A percentile compares a stretch with the other conserved stretches of the same genome.
Evolutionary conservation across 2,329 filamentous ascomycete species (phyloP).

Genomic region (Akanthomyces muscarius): DNA sequence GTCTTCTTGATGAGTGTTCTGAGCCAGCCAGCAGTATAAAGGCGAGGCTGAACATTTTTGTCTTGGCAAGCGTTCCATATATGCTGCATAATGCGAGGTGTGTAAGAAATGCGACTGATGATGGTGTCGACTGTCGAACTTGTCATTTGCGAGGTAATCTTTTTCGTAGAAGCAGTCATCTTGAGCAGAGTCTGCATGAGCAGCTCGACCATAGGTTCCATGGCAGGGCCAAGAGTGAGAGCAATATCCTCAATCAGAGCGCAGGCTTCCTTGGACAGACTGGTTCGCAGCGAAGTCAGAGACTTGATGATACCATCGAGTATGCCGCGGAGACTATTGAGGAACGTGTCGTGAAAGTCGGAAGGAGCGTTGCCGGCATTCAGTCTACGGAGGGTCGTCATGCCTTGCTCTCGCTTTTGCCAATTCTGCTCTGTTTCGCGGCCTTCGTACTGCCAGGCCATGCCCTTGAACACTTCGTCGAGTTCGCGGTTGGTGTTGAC

Average conservation of each 20-base stretch:
- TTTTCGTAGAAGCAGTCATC: conserved; percentile 84
- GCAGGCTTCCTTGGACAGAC: conserved; percentile 82
- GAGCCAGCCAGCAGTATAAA: conserved; percentile 77
- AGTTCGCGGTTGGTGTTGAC: conserved; percentile 81
- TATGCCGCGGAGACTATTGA: conserved; percentile 66
- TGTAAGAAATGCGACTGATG: conserved; percentile 76
- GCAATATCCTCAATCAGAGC: conserved; percentile 81
- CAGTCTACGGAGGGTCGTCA: conserved; percentile 70
- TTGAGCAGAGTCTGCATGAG: conserved; percentile 87
- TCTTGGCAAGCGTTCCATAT: conserved; percentile 79
- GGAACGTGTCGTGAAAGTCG: conserved; percentile 69
- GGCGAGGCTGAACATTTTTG: conserved; percentile 86
- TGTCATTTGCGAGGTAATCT: conserved; percentile 81
- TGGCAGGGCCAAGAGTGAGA: conserved; percentile 66
- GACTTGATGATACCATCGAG: conserved; percentile 88
- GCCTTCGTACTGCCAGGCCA: conserved; percentile 79
- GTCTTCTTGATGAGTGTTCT: conserved; percentile 78
- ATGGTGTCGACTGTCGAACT: conserved; percentile 78
- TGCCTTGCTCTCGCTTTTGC: conserved; percentile 77
- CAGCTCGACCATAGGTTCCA: conserved; percentile 87
- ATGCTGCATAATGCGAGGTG: conserved; percentile 76
- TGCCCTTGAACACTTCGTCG: conserved; percentile 81
- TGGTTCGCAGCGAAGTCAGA: conserved; percentile 78
- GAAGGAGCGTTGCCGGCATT: conserved; percentile 78
- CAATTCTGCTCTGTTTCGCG: conserved; percentile 90